phyloP scores from a whole-genome alignment of 148 eudicot species.

The Bassia scoparia region DNA sequence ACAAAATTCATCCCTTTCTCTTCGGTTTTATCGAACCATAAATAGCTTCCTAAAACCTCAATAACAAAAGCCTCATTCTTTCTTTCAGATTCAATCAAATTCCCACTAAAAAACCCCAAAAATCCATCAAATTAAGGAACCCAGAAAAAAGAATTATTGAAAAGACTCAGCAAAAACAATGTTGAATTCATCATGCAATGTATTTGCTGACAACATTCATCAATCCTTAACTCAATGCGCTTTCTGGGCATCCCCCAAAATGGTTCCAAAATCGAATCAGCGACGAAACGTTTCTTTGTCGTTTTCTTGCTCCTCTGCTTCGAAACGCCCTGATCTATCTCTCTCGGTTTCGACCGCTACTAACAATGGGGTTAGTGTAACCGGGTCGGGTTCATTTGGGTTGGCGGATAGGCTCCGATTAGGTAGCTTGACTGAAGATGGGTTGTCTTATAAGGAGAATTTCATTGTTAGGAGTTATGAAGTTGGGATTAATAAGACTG shows the following conservation, averaged over 20 bases:
- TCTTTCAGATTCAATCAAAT: too few relatives aligned
- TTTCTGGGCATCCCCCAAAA: constrained; percentile 28
- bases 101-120: too few relatives aligned
- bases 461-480: constrained; percentile 83
- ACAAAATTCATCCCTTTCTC: neutral
- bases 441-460: constrained; percentile 76
- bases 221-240: constrained; percentile 41
- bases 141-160: neutral
- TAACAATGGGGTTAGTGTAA: constrained; percentile 6
- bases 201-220: constrained; percentile 26
- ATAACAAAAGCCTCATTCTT: neutral
- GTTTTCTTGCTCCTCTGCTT: constrained; percentile 11
- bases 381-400: constrained; percentile 21
- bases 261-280: constrained; percentile 2
- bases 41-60: neutral
- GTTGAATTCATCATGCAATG: constrained; percentile 42
- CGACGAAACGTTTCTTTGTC: constrained; percentile 28
- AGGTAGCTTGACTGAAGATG: constrained; percentile 75
- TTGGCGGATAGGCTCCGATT: constrained; percentile 61
- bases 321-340: constrained; percentile 25
- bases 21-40: neutral
- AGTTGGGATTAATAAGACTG: constrained; percentile 93
- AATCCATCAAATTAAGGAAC: neutral
- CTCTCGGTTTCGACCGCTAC: constrained; percentile 26
- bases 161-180: constrained; percentile 15